Evolutionary conservation across 495 filamentous ascomycete species (phyloP).

Genomic region (Penicillium tannophilum): DNA sequence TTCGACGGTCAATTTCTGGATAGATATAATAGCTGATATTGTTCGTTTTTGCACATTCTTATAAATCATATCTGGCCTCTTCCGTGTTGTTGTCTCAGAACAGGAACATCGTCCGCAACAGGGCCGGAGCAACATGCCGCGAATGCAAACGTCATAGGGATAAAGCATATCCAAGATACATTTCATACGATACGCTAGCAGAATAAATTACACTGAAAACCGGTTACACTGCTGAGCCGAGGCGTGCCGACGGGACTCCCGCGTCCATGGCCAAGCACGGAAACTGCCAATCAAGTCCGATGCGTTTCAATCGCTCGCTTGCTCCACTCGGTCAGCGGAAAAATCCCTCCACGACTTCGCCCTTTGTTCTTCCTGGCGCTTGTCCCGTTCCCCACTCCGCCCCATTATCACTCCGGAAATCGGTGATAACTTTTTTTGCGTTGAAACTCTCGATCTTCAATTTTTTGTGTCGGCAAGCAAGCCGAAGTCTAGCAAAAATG

Average conservation of each 20-base stretch:
- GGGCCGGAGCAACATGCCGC: conserved; percentile 10
- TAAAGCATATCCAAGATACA: conserved; percentile 7
- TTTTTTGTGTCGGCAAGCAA: conserved; percentile 17
- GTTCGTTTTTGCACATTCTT: background rate
- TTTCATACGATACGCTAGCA: background rate
- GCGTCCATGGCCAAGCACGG: conserved; percentile 21
- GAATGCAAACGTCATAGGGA: conserved; percentile 14
- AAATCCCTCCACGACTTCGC: conserved; percentile 25
- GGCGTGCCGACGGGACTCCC: conserved; percentile 62
- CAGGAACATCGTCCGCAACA: background rate
- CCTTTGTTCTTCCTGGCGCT: conserved; percentile 11
- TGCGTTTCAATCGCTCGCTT: conserved; percentile 31
- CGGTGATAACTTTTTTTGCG: conserved; percentile 42
- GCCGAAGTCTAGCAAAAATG: conserved; percentile 46
- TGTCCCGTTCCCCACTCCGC: conserved; percentile 36
- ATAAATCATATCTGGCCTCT: background rate
- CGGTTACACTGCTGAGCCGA: conserved; percentile 35
- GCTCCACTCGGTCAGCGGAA: conserved; percentile 30
- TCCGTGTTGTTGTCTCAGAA: conserved; percentile 2
- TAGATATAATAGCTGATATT: background rate
- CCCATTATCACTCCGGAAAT: conserved; percentile 44
- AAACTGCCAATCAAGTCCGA: conserved; percentile 35
- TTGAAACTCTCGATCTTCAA: conserved; percentile 14
- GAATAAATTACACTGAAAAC: conserved; percentile 1
- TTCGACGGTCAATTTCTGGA: background rate